These are phyloP conservation scores for Penicillium paneum DNA, from an alignment of 2,329 filamentous ascomycete genomes.

Conservation along the genomic window DNA sequence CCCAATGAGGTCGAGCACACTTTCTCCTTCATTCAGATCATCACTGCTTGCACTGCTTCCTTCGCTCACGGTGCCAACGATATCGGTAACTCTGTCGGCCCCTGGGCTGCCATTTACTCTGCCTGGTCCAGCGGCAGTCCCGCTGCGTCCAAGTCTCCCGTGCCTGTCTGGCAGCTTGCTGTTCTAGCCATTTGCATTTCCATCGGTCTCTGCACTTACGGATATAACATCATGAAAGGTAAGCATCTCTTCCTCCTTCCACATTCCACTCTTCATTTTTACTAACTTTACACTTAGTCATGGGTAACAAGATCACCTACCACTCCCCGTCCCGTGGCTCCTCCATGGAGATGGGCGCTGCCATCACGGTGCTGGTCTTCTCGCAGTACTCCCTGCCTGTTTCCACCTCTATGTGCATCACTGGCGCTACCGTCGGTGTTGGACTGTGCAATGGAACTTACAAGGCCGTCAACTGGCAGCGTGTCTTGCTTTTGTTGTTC, in stretches of 20 bases:
- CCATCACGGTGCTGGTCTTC: constrained; percentile 72
- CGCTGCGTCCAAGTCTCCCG: constrained; percentile 59
- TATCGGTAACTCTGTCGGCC: constrained; percentile 67
- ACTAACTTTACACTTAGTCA: constrained; percentile 51
- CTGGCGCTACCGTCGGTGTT: constrained; percentile 73
- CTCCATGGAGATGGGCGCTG: constrained; percentile 78
- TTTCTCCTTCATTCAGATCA: constrained; percentile 54
- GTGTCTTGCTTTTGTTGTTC: constrained; percentile 63
- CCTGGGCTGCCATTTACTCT: constrained; percentile 67
- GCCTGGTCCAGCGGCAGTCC: constrained; percentile 64
- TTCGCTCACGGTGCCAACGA: constrained; percentile 71
- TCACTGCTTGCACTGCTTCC: constrained; percentile 52
- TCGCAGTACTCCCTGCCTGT: constrained; percentile 73
- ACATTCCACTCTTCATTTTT: background rate
- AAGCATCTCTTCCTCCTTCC: constrained; percentile 26
- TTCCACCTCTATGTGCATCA: constrained; percentile 77
- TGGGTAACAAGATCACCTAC: constrained; percentile 78
- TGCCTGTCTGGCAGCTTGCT: constrained; percentile 73
- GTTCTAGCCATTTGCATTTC: constrained; percentile 64
- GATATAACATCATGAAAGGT: constrained; percentile 83
- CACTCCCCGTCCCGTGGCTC: constrained; percentile 58
- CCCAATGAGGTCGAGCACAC: constrained; percentile 66
- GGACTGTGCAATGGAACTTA: constrained; percentile 71
- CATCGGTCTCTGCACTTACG: constrained; percentile 68
- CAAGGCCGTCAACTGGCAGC: constrained; percentile 73